Base-by-base conservation (phyloP, 495 filamentous ascomycete species). In the Lepraria neglecta region DNA sequence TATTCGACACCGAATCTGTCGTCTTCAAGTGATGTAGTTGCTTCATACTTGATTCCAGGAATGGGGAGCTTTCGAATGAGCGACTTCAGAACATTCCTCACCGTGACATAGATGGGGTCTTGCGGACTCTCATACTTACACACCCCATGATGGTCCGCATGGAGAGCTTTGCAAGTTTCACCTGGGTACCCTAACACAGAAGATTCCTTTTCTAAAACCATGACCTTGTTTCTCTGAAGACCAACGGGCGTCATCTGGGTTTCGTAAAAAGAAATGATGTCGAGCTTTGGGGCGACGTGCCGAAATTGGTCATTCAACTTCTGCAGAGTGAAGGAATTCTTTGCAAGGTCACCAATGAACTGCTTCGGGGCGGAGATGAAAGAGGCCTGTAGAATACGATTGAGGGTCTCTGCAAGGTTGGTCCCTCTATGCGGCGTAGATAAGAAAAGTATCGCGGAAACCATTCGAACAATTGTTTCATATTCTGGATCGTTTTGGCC, bases 181-280 rank as follows among this genome's bases (percentile, higher is more conserved):
- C 69, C 70, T 5, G 68, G 67, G 60, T 78, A 80, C 17, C 77
- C 78, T 15, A 80, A 67, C 5, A 73, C 64, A 1, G 79, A 74
- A 0, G 78, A 80, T 1, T 64, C 65, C 44, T 70, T 68, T 14
- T 65, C 60, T 1, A 69, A n/a, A 48, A 69, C 51, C 64, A 71
- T 70, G 19, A 45, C 19, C 43, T 45, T 45, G 43, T 45, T 45
- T n/a, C 19, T 45, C 5, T 45, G 15, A n/a, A 47, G 45, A 21
- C 47, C 47, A 6, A 50, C 24, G 14, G 47, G 11, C 2, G 47
- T 50, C 12, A 28, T 4, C 28, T 51, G 47, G 15, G 47, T 51
- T 51, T 82, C 78, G 50, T 80, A 82, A 62, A 82, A 82, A 15
- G 80, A 82, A 40, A 71, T 63, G 3, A 82, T 70, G 0, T 66